Percentiles rank a stretch among this genome's conserved stretches.
These are phyloP conservation scores for Penicillium sp. DNA, from an alignment of 2,329 filamentous ascomycete genomes.

Conservation along the genomic window DNA sequence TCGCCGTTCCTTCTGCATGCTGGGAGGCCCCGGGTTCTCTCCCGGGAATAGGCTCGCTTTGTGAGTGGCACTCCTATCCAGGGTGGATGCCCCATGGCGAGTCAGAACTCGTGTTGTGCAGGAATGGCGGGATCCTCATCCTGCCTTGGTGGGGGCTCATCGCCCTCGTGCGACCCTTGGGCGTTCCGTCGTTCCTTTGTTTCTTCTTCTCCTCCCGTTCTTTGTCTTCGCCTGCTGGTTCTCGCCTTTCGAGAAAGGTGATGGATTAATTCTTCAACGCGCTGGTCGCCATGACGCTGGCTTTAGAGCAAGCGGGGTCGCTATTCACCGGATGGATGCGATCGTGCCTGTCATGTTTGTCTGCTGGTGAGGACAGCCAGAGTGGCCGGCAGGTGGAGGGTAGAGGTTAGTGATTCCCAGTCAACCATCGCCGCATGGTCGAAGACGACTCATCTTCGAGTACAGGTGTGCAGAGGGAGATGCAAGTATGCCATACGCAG, in stretches of 20 bases:
- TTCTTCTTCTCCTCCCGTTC: slow-evolving; percentile 8
- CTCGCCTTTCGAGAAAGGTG: slow-evolving; percentile 22
- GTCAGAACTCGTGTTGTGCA: slow-evolving; percentile 8
- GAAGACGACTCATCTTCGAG: slow-evolving; percentile 17
- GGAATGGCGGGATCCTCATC: slow-evolving; percentile 4
- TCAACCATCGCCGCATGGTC: slow-evolving; percentile 4
- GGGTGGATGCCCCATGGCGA: slow-evolving; percentile 17
- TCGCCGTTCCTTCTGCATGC: slow-evolving; percentile 11
- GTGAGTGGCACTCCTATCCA: slow-evolving; percentile 13
- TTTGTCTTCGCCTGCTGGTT: slow-evolving; percentile 1
- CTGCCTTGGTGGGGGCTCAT: slow-evolving; percentile 11
- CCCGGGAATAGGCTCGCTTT: slow-evolving; percentile 3
- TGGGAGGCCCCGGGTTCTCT: slow-evolving; percentile 5
- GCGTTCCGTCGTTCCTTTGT: slow-evolving; percentile 6
- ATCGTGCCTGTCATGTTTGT: slow-evolving; percentile 40
- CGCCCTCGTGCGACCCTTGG: slow-evolving; percentile 6
- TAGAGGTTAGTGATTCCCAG: slow-evolving; percentile 8
- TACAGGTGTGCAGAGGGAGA: slow-evolving; percentile 43
- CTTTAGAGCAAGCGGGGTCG: slow-evolving; percentile 41
- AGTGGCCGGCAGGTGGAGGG: slow-evolving; percentile 4
- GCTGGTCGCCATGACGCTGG: slow-evolving; percentile 37
- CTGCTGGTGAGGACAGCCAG: slow-evolving; percentile 28
- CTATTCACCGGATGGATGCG: slow-evolving; percentile 41
- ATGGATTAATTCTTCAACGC: slow-evolving; percentile 31
- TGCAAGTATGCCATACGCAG: slow-evolving; percentile 46